Evolutionary conservation across 169 alveolate genomes (phyloP).

Genomic region (Theileria sp.): DNA sequence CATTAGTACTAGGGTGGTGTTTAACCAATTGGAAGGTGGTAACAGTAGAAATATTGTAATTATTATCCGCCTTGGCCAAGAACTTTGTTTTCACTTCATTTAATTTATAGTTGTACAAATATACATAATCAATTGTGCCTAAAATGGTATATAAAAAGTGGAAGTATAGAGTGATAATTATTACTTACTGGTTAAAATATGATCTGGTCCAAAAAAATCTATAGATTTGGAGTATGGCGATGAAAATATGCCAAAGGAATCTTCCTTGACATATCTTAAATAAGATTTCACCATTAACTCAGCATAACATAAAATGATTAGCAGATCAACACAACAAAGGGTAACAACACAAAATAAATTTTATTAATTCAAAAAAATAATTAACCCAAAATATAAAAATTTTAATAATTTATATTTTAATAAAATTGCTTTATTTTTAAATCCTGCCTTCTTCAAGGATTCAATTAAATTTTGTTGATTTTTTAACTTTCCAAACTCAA

Average conservation of each 20-base stretch:
- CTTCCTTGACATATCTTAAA: constrained; percentile 44
- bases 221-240: constrained; percentile 46
- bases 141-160: not conserved
- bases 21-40: not conserved
- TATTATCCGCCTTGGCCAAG: not conserved
- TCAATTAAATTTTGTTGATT: not conserved
- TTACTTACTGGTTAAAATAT: constrained; percentile 34
- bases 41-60: not conserved
- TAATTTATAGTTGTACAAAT: not conserved
- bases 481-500: not conserved
- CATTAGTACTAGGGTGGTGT: not conserved
- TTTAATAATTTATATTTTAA: too few species aligned
- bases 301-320: not conserved
- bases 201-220: constrained; percentile 33
- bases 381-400: too few species aligned
- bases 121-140: not conserved
- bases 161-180: not conserved
- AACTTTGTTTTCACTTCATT: not conserved
- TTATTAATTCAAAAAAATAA: too few species aligned
- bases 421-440: not conserved
- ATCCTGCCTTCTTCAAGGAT: not conserved
- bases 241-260: constrained; percentile 54
- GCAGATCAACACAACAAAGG: not conserved
- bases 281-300: constrained; percentile 60
- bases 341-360: not conserved